Base-by-base conservation (phyloP, 108 stramenopile species). In the Craspedostauros australis region DNA sequence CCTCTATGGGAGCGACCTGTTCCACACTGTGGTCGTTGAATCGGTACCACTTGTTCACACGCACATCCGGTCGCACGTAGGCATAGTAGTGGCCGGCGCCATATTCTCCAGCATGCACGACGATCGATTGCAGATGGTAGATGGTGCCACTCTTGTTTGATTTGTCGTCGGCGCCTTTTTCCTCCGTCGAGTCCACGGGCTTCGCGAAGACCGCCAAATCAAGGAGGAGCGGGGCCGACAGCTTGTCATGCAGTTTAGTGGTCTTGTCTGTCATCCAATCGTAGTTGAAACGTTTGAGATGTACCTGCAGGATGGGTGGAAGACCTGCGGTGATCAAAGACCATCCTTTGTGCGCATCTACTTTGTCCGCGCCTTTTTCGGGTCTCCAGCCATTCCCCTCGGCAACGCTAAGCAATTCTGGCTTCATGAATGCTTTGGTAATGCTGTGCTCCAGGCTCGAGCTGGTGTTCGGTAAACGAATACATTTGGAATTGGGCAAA, bases 321-420 rank as follows among this genome's bases (percentile, higher is more conserved):
- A 91, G 55, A 4, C 85, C 85, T 24, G 76, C 50, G 2, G 61
- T 57, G 33, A 61, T 60, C 58, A 86, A 68, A 0, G 64, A 62
- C 4, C 61, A 72, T 9, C 89, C 89, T 54, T 87, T 91, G 68
- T 80, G 73, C 5, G 89, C 89, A 62, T 91, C 83, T 1, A 91
- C 80, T 42, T 86, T 87, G 23, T 80, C 83, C 0, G 82, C 83
- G 9, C 81, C 89, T 64, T 91, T 91, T 60, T 86, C 79, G 9
- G 89, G 89, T 57, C 89, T 73, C 89, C 89, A 91, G 34, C 89
- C 89, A 64, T 91, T 91, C 26, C 89, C 89, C 58, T 91, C 85
- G 0, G 68, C 60, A 18, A 70, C 79, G 39, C 65, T 72, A 23
- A 91, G 66, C 12, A 82, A 50, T 64, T 91, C 89, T 6, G 84